A percentile compares a stretch with the other conserved stretches of the same genome.
Evolutionary conservation across 2,329 filamentous ascomycete species (phyloP).

Genomic region (Trichophyton simii): DNA sequence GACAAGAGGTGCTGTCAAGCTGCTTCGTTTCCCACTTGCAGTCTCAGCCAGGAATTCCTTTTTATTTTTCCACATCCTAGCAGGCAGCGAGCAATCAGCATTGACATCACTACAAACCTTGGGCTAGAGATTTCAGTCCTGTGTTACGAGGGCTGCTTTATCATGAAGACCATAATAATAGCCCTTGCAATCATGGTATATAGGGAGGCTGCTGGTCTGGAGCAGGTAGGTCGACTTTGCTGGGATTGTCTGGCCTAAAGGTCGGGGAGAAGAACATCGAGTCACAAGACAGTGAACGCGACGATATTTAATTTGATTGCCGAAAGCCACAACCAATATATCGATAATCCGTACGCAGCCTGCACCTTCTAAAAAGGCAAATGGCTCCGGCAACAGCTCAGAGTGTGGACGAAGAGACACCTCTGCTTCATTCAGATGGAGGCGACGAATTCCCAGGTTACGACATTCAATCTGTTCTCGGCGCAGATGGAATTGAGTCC

Average conservation of each 20-base stretch:
- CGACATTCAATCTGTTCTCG: conserved; percentile 10
- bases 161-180: background rate
- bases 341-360: no score
- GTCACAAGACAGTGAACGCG: no score
- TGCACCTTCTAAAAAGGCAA: no score
- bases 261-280: background rate
- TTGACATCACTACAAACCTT: background rate
- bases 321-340: no score
- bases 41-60: background rate
- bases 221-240: background rate
- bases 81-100: background rate
- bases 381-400: background rate
- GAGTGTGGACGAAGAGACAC: background rate
- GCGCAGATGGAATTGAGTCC: conserved; percentile 9
- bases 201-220: background rate
- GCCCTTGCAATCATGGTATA: background rate
- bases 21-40: background rate
- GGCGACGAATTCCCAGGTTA: conserved; percentile 9
- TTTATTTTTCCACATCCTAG: background rate
- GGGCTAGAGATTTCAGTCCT: background rate
- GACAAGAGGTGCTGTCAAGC: background rate
- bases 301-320: no score
- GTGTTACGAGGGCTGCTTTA: background rate
- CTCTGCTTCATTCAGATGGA: background rate
- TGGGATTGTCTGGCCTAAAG: background rate